Evolutionary conservation across 192 early-diverging fungal species (phyloP).

Genomic region (Paraglomus occultum): DNA sequence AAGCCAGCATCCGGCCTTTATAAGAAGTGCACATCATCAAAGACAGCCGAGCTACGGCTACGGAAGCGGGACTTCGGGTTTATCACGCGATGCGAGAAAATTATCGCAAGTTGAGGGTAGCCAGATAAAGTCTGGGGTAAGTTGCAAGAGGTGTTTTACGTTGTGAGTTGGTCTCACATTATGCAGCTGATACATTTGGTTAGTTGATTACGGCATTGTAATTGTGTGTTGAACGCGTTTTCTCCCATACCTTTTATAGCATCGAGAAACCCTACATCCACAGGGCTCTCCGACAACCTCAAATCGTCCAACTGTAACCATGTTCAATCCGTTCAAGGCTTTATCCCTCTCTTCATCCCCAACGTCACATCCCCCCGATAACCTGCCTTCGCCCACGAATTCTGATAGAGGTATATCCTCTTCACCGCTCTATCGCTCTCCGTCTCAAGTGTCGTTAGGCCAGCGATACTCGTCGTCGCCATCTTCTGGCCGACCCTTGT

Average conservation of each 20-base stretch:
- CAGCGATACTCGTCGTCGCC: slow-evolving; percentile 26
- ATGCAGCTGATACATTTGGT: neutral
- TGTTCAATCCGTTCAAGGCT: slow-evolving; percentile 39
- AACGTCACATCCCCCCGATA: slow-evolving; percentile 31
- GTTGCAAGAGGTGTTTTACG: too few species aligned
- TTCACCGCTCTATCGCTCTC: slow-evolving; percentile 38
- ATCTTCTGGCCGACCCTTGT: slow-evolving; percentile 14
- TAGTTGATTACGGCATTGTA: too few species aligned
- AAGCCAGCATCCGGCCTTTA: neutral
- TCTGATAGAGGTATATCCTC: slow-evolving; percentile 36
- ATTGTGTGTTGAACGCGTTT: too few species aligned
- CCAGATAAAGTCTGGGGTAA: neutral
- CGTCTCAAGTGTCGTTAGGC: slow-evolving; percentile 28
- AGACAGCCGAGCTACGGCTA: neutral
- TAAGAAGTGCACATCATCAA: slow-evolving; percentile 5
- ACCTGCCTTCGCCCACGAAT: slow-evolving; percentile 30
- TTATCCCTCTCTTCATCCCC: slow-evolving; percentile 44
- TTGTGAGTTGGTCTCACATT: neutral
- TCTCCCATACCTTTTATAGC: slow-evolving; percentile 21
- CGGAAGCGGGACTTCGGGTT: neutral
- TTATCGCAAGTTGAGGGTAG: neutral
- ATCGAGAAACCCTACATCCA: slow-evolving; percentile 30
- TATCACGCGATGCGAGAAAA: neutral
- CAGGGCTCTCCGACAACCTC: slow-evolving; percentile 29
- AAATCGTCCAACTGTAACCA: slow-evolving; percentile 24